Evolutionary conservation across 768 basidiomycete genomes (phyloP).

Genomic region (Amanita inopinata): DNA sequence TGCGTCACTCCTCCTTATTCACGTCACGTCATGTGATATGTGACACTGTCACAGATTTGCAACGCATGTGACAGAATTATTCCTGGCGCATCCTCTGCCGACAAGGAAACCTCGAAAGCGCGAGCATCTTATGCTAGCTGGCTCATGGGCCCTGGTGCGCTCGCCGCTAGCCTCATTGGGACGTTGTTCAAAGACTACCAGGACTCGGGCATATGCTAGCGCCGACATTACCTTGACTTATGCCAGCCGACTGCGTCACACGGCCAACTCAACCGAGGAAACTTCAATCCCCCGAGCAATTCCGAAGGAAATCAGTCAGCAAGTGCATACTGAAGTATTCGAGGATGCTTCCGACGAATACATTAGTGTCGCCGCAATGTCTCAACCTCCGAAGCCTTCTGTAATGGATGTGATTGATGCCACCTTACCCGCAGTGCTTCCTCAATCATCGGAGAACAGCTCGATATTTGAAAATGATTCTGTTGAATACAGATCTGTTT

Average conservation of each 20-base stretch:
- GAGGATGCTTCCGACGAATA: slow-evolving; percentile 26
- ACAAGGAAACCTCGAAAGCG: background rate
- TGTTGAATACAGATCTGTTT: slow-evolving; percentile 16
- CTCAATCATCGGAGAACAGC: slow-evolving; percentile 17
- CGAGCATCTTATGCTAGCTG: slow-evolving; percentile 22
- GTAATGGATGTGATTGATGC: slow-evolving; percentile 19
- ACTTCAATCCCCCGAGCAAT: background rate
- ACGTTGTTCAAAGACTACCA: slow-evolving; percentile 8
- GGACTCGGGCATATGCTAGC: background rate
- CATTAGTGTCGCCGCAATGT: slow-evolving; percentile 8
- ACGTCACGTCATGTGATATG: slow-evolving; percentile 14
- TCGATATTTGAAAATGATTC: slow-evolving; percentile 26
- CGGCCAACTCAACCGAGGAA: background rate
- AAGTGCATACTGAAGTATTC: slow-evolving; percentile 14
- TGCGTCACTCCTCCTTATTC: slow-evolving; percentile 16
- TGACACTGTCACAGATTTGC: slow-evolving; percentile 11
- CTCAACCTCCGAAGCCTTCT: slow-evolving; percentile 13
- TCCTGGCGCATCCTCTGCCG: slow-evolving; percentile 6
- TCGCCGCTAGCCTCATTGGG: slow-evolving; percentile 16
- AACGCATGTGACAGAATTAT: slow-evolving; percentile 9
- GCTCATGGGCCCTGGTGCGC: slow-evolving; percentile 24
- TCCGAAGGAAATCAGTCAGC: background rate
- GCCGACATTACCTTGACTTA: background rate
- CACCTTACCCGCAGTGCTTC: slow-evolving; percentile 21
- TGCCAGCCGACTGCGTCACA: background rate